Evolutionary conservation across 345 rosid species (phyloP).

Genomic region (Syzygium jambos): DNA sequence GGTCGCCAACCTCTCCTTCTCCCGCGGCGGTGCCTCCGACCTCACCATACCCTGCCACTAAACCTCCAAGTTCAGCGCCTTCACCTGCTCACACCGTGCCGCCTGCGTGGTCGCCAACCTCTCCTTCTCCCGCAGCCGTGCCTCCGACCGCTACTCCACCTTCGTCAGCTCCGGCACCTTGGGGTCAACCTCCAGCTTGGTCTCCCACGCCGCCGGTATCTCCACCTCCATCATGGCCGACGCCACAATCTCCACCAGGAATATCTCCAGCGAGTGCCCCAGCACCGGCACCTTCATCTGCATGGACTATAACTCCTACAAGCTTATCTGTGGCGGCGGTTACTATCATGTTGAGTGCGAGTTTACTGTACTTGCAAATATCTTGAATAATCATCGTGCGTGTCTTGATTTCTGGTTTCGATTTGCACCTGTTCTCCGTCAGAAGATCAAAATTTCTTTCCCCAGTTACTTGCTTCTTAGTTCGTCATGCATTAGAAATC

Average conservation of each 20-base stretch:
- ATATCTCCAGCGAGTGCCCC: neutral
- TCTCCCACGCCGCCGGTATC: neutral
- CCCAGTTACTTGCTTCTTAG: neutral
- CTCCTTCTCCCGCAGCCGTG: too few relatives aligned
- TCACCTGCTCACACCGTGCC: neutral
- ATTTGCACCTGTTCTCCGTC: neutral
- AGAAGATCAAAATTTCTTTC: neutral
- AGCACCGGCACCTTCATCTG: neutral
- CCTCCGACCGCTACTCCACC: neutral
- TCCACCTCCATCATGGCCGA: neutral
- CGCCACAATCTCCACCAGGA: neutral
- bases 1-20: neutral
- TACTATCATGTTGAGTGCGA: neutral
- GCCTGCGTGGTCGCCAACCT: neutral
- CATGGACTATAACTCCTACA: neutral
- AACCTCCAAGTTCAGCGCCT: neutral
- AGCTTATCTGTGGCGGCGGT: neutral
- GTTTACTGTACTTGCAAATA: neutral
- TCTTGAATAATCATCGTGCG: neutral
- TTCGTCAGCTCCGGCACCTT: neutral
- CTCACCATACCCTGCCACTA: neutral
- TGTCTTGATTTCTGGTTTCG: neutral
- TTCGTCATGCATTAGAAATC: neutral
- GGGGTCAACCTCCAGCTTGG: neutral
- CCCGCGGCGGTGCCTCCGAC: neutral